Evolutionary conservation across 306 rosid species (phyloP), one percentile per base, ranked within the genome.

Genomic region (Begonia peltatifolia): DNA sequence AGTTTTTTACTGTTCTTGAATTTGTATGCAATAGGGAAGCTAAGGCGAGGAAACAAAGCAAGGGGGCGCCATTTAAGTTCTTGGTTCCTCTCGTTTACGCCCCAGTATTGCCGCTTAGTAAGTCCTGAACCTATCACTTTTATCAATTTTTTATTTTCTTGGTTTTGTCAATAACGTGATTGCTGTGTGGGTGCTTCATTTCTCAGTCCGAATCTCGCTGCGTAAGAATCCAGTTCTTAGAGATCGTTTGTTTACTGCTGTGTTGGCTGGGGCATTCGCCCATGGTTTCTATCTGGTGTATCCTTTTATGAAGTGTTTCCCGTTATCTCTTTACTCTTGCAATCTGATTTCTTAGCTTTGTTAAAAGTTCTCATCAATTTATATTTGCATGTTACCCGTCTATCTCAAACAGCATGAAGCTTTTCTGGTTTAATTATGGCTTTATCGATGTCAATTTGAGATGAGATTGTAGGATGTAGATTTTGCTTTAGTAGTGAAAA

Each of bases 241-340:
- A 76, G 97, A 90, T 63, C 97, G 97, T 14, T 60, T 85, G 74
- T 90, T 90, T 46, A 52, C 77, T 50, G 78, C 71, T 72, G 97
- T 84, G 38, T 66, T 90, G 71, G 84, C 58, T 12, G 97, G 95
- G 42, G 97, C 92, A 12, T 80, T 85, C 69, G 82, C 51, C 56
- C 97, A 85, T 74, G 97, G 97, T 46, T 61, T 11, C 64, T 90
- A 90, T 77, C 52, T 90, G 53, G 85, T 90, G 97, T 90, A 90
- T 90, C 97, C 95, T 90, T 76, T 44, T 9, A 14, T 6, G 14
- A 11, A 38, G 5, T n/a, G n/a, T 44, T 44, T 11, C 48, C 48
- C 14, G 48, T 44, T 10, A 10, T 44, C 48, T 44, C 14, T 44
- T n/a, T 11, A 44, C 1, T 44, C 48, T 44, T 1, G 48, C 48